Conservation (phyloP, 2,329 filamentous ascomycete species). For the Pseudogymnoascus sp. region DNA sequence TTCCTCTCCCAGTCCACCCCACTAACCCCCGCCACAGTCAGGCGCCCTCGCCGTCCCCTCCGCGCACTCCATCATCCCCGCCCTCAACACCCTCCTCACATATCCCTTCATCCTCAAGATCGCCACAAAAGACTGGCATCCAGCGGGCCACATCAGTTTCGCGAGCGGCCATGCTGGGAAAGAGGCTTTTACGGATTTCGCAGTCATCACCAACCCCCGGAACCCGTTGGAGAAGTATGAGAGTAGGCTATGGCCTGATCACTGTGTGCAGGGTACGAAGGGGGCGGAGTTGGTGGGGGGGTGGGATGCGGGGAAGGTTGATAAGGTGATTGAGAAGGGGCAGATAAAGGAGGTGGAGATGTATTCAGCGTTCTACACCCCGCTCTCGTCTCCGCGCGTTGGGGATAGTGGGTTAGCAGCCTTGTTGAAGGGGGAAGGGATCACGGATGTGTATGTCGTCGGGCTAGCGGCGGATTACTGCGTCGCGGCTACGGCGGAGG, state of each 20-base stretch:
- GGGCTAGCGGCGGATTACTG: conserved; percentile 88
- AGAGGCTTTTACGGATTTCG: conserved; percentile 56
- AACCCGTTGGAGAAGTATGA: conserved; percentile 54
- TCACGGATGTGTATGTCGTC: conserved; percentile 78
- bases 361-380: conserved; percentile 86
- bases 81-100: conserved; percentile 66
- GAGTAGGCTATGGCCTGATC: conserved; percentile 76
- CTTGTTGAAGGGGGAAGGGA: conserved; percentile 43
- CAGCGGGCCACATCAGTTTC: conserved; percentile 76
- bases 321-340: conserved; percentile 70
- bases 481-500: conserved; percentile 71
- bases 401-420: conserved; percentile 54
- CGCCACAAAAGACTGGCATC: conserved; percentile 92
- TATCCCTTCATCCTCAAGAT: conserved; percentile 66
- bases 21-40: conserved; percentile 42
- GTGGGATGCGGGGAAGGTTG: conserved; percentile 51
- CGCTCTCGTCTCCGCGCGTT: conserved; percentile 55
- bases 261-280: conserved; percentile 69
- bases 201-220: conserved; percentile 57
- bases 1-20: not conserved
- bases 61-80: conserved; percentile 60
- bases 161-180: conserved; percentile 68
- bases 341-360: conserved; percentile 69
- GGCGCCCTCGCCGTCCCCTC: conserved; percentile 75
- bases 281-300: conserved; percentile 70